phyloP scores from a whole-genome alignment of 176 grass and related monocot genomes.

The Pontederia crassipes region DNA sequence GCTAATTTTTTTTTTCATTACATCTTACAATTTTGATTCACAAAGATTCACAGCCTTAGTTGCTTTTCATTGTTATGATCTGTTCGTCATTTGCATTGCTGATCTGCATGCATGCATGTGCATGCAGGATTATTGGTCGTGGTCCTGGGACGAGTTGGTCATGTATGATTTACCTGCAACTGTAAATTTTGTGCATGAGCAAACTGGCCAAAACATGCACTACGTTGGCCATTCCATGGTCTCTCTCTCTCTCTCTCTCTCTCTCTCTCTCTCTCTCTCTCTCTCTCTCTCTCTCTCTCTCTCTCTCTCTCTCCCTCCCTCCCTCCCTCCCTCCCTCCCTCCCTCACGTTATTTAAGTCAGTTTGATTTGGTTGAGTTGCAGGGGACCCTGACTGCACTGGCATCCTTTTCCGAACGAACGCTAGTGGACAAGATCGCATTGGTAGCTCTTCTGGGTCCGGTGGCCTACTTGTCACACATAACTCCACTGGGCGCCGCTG shows the following conservation, averaged over 20 bases:
- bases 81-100: too few species aligned
- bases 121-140: slow-evolving; percentile 38
- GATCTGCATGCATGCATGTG: too few species aligned
- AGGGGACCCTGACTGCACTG: slow-evolving; percentile 73
- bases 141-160: slow-evolving; percentile 57
- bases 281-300: too few species aligned
- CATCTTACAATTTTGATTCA: too few species aligned
- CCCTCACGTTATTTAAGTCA: background rate
- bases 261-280: background rate
- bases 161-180: slow-evolving; percentile 32
- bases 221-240: slow-evolving; percentile 52
- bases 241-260: background rate
- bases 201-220: slow-evolving; percentile 30
- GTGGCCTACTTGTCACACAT: slow-evolving; percentile 79
- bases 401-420: slow-evolving; percentile 68
- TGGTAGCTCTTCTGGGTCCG: slow-evolving; percentile 57
- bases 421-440: slow-evolving; percentile 55
- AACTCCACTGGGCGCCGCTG: slow-evolving; percentile 42
- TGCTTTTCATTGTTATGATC: too few species aligned
- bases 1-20: too few species aligned
- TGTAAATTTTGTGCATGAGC: slow-evolving; percentile 27
- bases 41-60: too few species aligned
- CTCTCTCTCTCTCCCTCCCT: background rate
- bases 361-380: background rate
- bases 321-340: background rate